A percentile compares a stretch with the other conserved stretches of the same genome.
Conservation (phyloP, 2,329 filamentous ascomycete genomes). For the Immersiporthe knoxdaviesiana region DNA sequence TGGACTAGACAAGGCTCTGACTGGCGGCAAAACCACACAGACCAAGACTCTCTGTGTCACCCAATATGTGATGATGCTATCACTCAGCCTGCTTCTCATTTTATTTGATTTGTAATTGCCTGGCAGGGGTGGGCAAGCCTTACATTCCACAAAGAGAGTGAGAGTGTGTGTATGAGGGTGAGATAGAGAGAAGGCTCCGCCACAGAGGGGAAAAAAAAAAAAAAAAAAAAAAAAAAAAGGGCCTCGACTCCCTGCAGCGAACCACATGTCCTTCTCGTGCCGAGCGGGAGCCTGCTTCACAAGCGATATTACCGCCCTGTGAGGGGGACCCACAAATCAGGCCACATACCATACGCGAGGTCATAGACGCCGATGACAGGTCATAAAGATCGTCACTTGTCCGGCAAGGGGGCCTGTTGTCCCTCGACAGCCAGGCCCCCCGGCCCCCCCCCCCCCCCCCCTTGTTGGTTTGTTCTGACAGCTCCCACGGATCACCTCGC, state of each 20-base stretch:
- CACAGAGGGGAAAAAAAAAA: too few relatives aligned
- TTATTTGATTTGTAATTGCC: background rate
- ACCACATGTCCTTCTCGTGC: constrained; percentile 3
- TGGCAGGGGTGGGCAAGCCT: background rate
- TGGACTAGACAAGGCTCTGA: background rate
- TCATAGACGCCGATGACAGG: constrained; percentile 7
- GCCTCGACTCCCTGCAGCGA: background rate
- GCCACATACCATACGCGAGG: constrained; percentile 1
- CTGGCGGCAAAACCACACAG: background rate
- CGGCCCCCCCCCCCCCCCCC: too few relatives aligned
- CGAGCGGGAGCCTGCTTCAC: constrained; percentile 17
- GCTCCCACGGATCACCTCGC: background rate
- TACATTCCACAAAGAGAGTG: background rate
- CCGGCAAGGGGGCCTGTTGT: background rate
- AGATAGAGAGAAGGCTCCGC: too few relatives aligned
- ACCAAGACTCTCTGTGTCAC: background rate
- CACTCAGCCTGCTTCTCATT: background rate
- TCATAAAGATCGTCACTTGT: constrained; percentile 12
- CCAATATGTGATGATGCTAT: background rate
- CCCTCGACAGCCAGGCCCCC: too few relatives aligned
- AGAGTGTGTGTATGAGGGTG: too few relatives aligned
- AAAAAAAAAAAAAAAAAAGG: too few relatives aligned
- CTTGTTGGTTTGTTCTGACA: constrained; percentile 5
- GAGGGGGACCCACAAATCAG: background rate
- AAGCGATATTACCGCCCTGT: constrained; percentile 23